phyloP scores from a whole-genome alignment of 345 rosid genomes.

The Linum tenue region DNA sequence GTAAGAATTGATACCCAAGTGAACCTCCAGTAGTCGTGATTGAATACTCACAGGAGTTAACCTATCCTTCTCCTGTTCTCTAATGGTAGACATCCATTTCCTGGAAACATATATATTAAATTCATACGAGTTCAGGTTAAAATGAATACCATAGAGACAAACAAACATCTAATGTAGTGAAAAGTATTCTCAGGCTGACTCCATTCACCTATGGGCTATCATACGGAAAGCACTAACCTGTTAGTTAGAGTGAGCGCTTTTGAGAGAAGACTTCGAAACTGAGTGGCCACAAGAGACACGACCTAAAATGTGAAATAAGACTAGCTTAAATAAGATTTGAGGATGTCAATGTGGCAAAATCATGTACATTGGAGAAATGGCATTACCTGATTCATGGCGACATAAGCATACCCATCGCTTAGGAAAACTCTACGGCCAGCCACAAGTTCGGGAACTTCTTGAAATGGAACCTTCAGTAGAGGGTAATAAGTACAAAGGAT shows the following conservation, averaged over 20 bases:
- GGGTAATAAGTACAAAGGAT: not conserved
- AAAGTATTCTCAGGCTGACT: not conserved
- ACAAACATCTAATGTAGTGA: not conserved
- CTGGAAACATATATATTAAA: constrained; percentile 31
- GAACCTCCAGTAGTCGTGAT: constrained; percentile 13
- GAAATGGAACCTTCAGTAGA: constrained; percentile 77
- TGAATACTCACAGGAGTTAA: constrained; percentile 61
- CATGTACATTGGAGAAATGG: not conserved
- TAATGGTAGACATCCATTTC: constrained; percentile 73
- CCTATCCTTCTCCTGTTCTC: constrained; percentile 84
- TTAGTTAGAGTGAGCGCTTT: constrained; percentile 76
- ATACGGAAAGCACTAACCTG: constrained; percentile 37
- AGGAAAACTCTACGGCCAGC: constrained; percentile 66
- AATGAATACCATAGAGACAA: not conserved
- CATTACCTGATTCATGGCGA: constrained; percentile 66
- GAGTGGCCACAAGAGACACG: constrained; percentile 76
- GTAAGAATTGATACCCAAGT: constrained; percentile 8
- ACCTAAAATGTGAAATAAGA: constrained; percentile 32
- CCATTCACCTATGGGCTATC: not conserved
- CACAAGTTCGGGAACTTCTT: constrained; percentile 94
- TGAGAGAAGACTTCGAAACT: constrained; percentile 63
- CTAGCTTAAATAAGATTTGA: constrained; percentile 2
- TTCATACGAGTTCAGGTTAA: not conserved
- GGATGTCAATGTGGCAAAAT: constrained; percentile 5
- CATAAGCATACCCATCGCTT: constrained; percentile 70